Conservation (phyloP, 2,329 filamentous ascomycete genomes). For the Pseudonectria foliicola region DNA sequence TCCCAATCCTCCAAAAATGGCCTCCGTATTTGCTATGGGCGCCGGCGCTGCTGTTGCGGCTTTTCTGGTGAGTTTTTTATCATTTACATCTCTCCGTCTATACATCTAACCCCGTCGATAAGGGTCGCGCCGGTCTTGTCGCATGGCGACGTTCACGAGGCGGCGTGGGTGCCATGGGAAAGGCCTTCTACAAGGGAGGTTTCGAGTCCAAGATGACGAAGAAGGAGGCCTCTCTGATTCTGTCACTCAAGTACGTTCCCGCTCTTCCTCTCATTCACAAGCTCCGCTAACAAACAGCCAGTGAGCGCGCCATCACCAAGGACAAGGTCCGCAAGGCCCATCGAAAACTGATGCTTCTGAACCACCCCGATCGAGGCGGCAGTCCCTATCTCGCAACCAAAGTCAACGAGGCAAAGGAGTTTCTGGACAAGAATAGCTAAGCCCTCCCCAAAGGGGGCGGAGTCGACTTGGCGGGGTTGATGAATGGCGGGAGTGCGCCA, state of each 20-base stretch:
- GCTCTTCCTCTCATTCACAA: not conserved
- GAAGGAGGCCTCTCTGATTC: slow-evolving; percentile 82
- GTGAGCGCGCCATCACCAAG: slow-evolving; percentile 80
- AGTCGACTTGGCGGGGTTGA: not conserved
- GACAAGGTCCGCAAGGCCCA: slow-evolving; percentile 95
- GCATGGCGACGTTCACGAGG: slow-evolving; percentile 78
- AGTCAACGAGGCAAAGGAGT: slow-evolving; percentile 96
- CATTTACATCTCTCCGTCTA: no score
- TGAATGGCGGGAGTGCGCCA: not conserved
- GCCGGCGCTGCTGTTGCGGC: slow-evolving; percentile 44
- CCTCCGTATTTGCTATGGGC: slow-evolving; percentile 39
- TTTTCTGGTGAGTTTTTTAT: slow-evolving; percentile 39
- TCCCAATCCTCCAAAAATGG: slow-evolving; percentile 24
- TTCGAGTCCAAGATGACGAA: slow-evolving; percentile 94
- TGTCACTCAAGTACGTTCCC: slow-evolving; percentile 70
- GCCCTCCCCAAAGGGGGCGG: not conserved
- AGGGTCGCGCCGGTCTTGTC: slow-evolving; percentile 90
- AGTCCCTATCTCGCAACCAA: slow-evolving; percentile 96
- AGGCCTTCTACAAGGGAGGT: slow-evolving; percentile 96
- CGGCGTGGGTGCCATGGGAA: slow-evolving; percentile 71
- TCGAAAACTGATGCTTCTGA: slow-evolving; percentile 90
- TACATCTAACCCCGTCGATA: no score
- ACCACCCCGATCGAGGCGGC: slow-evolving; percentile 95
- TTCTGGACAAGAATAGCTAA: slow-evolving; percentile 65
- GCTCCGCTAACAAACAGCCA: slow-evolving; percentile 30